A percentile compares a stretch with the other conserved stretches of the same genome.
These are phyloP conservation scores for Dothistroma septosporum DNA, from an alignment of 2,329 filamentous ascomycete species.

Conservation along the genomic window DNA sequence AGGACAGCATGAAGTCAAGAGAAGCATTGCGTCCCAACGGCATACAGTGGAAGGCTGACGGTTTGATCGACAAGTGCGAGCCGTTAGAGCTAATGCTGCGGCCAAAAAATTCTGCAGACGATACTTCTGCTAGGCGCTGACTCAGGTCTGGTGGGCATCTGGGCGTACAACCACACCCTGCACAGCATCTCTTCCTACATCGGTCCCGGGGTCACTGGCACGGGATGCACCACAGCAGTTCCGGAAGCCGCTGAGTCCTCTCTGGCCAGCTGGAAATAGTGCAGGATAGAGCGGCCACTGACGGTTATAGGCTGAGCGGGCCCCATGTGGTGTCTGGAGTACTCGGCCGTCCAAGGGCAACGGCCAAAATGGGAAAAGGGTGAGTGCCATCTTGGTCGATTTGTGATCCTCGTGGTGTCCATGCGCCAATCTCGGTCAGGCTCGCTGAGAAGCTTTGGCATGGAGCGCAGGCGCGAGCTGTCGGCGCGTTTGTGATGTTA, in stretches of 20 bases:
- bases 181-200: not conserved
- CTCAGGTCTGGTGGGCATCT: constrained; percentile 18
- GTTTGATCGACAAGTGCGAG: constrained; percentile 11
- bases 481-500: not conserved
- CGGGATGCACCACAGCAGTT: constrained; percentile 8
- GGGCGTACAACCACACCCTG: constrained; percentile 6
- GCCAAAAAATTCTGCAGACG: constrained; percentile 14
- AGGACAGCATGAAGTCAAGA: constrained; percentile 17
- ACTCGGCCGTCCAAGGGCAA: constrained; percentile 6
- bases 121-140: constrained; percentile 5
- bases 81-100: constrained; percentile 4
- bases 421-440: not conserved
- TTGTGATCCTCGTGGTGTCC: constrained; percentile 1
- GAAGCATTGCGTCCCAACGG: constrained; percentile 18
- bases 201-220: constrained; percentile 5
- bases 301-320: constrained; percentile 2
- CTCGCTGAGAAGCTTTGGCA: not conserved
- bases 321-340: constrained; percentile 1
- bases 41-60: constrained; percentile 10
- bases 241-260: constrained; percentile 8
- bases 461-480: not conserved
- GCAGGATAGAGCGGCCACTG: not conserved
- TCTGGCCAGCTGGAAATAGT: constrained; percentile 3
- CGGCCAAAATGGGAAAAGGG: constrained; percentile 6
- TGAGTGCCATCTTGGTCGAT: not conserved